phyloP scores from a whole-genome alignment of 2,329 filamentous ascomycete genomes.

The Teratosphaeria destructans region DNA sequence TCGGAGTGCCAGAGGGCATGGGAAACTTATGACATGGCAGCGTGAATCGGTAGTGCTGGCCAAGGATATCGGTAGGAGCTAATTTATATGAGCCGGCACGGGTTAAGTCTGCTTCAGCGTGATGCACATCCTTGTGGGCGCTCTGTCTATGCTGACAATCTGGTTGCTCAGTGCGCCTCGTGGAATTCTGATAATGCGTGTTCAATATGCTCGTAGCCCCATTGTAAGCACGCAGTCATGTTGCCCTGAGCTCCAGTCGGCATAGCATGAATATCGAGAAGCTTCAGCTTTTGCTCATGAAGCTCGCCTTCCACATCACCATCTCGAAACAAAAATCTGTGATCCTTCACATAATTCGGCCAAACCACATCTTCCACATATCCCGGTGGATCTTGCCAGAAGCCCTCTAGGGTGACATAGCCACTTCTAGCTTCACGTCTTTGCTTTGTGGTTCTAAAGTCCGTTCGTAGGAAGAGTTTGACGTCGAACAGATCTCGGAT shows the following conservation, averaged over 20 bases:
- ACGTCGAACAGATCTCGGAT: conserved; percentile 57
- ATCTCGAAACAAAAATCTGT: conserved; percentile 66
- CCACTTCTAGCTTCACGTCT: conserved; percentile 60
- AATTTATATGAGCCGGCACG: not conserved
- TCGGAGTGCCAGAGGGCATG: too few relatives aligned
- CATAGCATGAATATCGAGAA: conserved; percentile 21
- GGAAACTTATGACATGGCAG: not conserved
- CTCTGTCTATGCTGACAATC: not conserved
- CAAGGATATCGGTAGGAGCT: not conserved
- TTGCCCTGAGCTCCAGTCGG: conserved; percentile 17
- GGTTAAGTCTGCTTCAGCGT: not conserved
- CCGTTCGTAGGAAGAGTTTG: conserved; percentile 66
- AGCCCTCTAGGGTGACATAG: conserved; percentile 72
- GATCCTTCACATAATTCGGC: conserved; percentile 81
- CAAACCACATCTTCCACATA: conserved; percentile 94
- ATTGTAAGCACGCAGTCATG: conserved; percentile 26
- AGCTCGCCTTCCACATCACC: conserved; percentile 54
- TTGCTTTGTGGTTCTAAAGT: conserved; percentile 51
- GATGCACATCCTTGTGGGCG: not conserved
- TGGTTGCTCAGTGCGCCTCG: not conserved
- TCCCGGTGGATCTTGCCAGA: conserved; percentile 88
- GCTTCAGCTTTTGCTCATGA: conserved; percentile 31
- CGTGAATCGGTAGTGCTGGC: not conserved
- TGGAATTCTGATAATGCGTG: conserved; percentile 8
- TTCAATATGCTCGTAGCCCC: conserved; percentile 28